Evolutionary conservation across 2,329 filamentous ascomycete genomes (phyloP).

Genomic region (Exophiala oligosperma): DNA sequence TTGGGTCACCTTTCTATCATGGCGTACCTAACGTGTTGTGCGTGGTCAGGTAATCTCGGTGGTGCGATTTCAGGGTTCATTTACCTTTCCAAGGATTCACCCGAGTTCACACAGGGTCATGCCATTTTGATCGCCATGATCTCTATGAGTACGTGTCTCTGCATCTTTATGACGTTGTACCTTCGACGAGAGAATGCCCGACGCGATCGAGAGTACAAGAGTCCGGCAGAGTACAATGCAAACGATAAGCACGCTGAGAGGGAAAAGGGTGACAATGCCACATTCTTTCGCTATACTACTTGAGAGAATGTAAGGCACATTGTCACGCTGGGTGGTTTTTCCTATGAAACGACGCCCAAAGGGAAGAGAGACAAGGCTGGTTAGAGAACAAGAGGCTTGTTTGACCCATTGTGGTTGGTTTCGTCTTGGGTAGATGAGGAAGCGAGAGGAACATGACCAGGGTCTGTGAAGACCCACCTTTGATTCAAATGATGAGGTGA

Average conservation of each 20-base stretch:
- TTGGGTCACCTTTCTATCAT: neutral
- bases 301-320: neutral
- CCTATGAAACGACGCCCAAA: no score
- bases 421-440: no score
- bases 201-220: conserved; percentile 20
- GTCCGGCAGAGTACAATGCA: conserved; percentile 9
- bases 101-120: conserved; percentile 65
- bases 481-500: no score
- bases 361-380: no score
- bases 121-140: conserved; percentile 70
- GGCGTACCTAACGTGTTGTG: conserved; percentile 38
- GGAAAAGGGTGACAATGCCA: conserved; percentile 22
- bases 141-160: conserved; percentile 66
- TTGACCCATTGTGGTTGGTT: neutral
- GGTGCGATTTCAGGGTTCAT: conserved; percentile 59
- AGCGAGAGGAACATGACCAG: no score
- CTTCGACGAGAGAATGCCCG: conserved; percentile 26
- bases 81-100: conserved; percentile 60
- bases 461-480: no score
- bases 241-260: conserved; percentile 21
- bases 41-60: conserved; percentile 30
- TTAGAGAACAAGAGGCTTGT: no score
- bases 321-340: no score
- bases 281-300: conserved; percentile 24
- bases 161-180: conserved; percentile 37